Evolutionary conservation across 2,329 filamentous ascomycete species (phyloP).

Genomic region (Blastomyces silverae): DNA sequence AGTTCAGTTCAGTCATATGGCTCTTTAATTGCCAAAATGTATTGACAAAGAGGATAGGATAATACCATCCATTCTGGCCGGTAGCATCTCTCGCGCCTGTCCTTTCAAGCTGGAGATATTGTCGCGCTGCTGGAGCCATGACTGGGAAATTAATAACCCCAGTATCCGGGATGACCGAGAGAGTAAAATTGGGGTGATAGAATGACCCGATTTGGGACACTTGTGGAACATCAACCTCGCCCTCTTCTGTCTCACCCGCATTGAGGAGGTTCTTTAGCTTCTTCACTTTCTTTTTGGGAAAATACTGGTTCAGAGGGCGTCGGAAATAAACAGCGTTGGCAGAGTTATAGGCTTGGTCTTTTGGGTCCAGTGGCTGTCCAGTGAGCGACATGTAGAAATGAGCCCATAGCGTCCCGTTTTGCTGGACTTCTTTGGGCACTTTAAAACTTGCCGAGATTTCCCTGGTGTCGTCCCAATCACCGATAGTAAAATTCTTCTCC

Average conservation of each 20-base stretch:
- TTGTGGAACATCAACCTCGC: constrained; percentile 49
- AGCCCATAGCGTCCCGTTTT: constrained; percentile 89
- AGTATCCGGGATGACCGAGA: constrained; percentile 76
- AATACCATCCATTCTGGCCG: constrained; percentile 89
- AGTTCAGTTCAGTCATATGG: constrained; percentile 88
- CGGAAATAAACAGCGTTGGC: constrained; percentile 74
- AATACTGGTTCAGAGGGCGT: constrained; percentile 79
- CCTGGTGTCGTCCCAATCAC: constrained; percentile 71
- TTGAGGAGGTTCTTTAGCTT: constrained; percentile 82
- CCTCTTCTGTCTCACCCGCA: constrained; percentile 42
- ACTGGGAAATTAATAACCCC: constrained; percentile 61
- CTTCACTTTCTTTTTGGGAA: constrained; percentile 79
- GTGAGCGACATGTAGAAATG: constrained; percentile 83
- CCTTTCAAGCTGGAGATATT: constrained; percentile 71
- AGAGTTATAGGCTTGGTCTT: constrained; percentile 62
- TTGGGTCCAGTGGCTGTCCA: constrained; percentile 70
- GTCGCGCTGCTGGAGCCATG: constrained; percentile 65
- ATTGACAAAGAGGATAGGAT: constrained; percentile 84
- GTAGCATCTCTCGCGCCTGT: constrained; percentile 74
- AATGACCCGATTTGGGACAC: constrained; percentile 73
- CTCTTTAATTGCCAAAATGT: constrained; percentile 93
- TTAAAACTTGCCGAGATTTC: constrained; percentile 68
- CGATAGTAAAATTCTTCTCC: constrained; percentile 72
- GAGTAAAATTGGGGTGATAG: constrained; percentile 90
- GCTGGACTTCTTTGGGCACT: constrained; percentile 72